A percentile compares a stretch with the other conserved stretches of the same genome.
Evolutionary conservation across 441 rosid genomes (phyloP).

Genomic region (Omphalea diandra): DNA sequence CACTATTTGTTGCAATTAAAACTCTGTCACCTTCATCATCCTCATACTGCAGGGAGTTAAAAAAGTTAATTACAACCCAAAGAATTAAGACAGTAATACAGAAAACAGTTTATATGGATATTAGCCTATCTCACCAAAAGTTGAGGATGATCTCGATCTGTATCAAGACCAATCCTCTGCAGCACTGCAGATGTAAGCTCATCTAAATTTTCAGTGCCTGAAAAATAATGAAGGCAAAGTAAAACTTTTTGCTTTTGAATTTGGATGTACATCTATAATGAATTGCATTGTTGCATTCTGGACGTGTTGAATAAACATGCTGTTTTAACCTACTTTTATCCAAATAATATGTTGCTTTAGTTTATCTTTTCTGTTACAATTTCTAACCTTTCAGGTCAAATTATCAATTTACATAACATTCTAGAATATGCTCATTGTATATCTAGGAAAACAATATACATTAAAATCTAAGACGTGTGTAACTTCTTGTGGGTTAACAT

Average conservation of each 20-base stretch:
- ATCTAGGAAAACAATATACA: too few relatives aligned
- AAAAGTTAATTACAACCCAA: not conserved
- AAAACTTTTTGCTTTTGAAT: not conserved
- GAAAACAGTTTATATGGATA: not conserved
- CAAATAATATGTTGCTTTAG: not conserved
- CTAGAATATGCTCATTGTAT: not conserved
- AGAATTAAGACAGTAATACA: not conserved
- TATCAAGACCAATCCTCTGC: constrained; percentile 55
- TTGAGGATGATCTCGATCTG: constrained; percentile 43
- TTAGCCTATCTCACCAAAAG: constrained; percentile 50
- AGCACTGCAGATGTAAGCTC: constrained; percentile 57
- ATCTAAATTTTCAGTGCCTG: constrained; percentile 62
- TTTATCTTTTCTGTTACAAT: not conserved
- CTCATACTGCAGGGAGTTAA: constrained; percentile 47
- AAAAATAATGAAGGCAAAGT: constrained; percentile 4
- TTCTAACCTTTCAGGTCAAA: not conserved
- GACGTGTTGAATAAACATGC: not conserved
- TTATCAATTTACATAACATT: not conserved
- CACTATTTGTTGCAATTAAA: constrained; percentile 56
- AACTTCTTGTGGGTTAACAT: too few relatives aligned
- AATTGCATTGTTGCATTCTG: not conserved
- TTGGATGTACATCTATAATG: not conserved
- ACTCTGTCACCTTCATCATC: constrained; percentile 88
- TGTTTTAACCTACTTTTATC: not conserved
- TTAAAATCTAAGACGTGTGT: too few relatives aligned